These are phyloP conservation scores for Colletotrichum zoysiae DNA, from an alignment of 2,329 filamentous ascomycete genomes.

Conservation along the genomic window DNA sequence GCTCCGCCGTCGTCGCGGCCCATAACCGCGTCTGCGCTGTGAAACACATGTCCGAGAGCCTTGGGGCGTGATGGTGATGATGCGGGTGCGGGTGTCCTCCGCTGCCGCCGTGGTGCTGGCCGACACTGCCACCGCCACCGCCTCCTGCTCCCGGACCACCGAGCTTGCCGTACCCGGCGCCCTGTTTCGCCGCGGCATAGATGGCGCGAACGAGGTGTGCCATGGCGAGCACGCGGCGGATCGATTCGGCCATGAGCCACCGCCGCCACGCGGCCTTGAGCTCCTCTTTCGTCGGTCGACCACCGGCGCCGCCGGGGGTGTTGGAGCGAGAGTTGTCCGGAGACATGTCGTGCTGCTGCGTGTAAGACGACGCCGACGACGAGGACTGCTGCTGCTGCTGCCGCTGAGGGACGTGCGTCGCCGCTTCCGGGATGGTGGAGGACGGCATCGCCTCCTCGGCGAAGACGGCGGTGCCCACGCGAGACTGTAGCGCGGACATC, in stretches of 20 bases:
- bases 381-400: constrained; percentile 30
- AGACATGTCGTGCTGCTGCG: constrained; percentile 29
- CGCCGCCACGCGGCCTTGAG: constrained; percentile 42
- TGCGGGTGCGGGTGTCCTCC: background rate
- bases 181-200: constrained; percentile 39
- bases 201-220: constrained; percentile 42
- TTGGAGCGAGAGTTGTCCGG: constrained; percentile 33
- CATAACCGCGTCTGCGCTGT: constrained; percentile 42
- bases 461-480: constrained; percentile 38
- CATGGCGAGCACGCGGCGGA: constrained; percentile 39
- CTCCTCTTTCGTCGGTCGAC: constrained; percentile 28
- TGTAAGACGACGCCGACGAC: constrained; percentile 26
- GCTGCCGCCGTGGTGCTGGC: constrained; percentile 7
- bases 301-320: constrained; percentile 25
- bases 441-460: constrained; percentile 29
- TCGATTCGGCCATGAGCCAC: constrained; percentile 43
- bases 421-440: constrained; percentile 16
- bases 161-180: constrained; percentile 28
- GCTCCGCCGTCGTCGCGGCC: constrained; percentile 41
- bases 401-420: constrained; percentile 10
- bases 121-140: constrained; percentile 14
- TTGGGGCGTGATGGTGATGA: constrained; percentile 24
- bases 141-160: background rate
- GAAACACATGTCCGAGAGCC: constrained; percentile 42
- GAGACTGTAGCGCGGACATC: constrained; percentile 41